Evolutionary conservation across 2,329 filamentous ascomycete species (phyloP), one percentile per base, ranked within the genome.

Genomic region (Knufia fluminis): DNA sequence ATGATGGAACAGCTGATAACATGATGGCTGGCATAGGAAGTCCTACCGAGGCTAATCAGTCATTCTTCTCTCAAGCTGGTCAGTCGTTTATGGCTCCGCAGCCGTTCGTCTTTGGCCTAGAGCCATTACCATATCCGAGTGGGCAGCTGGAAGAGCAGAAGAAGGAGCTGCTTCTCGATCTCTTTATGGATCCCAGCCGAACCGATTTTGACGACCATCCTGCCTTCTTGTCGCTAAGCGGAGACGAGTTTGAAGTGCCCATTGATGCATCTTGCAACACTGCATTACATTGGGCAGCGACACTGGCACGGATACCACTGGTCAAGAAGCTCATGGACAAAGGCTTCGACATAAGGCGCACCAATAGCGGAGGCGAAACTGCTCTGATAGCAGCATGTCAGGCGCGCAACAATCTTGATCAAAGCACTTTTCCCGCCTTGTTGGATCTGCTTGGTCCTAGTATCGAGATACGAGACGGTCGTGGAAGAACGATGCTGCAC

Each of bases 221-320:
- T 9, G 84, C 86, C 33, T 78, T 98, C 33, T 75, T 82, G 42
- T 82, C 81, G 8, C 75, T 96, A 49, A 84, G 81, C 1, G 80
- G 86, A 0, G 72, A 83, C 33, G 91, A 98, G 57, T 77, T 97
- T 19, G 92, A 98, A 61, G 84, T 92, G 64, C 91, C 92, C 1
- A 87, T 98, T 50, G 92, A 98, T 62, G 78, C 83, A 22, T 88
- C 88, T 52, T 88, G 64, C 20, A 72, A 97, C 62, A 97, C 89
- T 16, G 90, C 90, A 2, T 73, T 98, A 35, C 91, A 97, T 62
- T 98, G 92, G 92, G 92, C 92, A 2, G 89, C 92, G 3, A 96
- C 92, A 3, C 74, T 98, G 41, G 89, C 89, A 2, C 84, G 91
- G 14, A 83, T 94, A 64, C 79, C 86, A 1, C 74, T 98, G 4